Conservation (phyloP, 257 asterid genomes). For the Jacaranda mimosifolia region DNA sequence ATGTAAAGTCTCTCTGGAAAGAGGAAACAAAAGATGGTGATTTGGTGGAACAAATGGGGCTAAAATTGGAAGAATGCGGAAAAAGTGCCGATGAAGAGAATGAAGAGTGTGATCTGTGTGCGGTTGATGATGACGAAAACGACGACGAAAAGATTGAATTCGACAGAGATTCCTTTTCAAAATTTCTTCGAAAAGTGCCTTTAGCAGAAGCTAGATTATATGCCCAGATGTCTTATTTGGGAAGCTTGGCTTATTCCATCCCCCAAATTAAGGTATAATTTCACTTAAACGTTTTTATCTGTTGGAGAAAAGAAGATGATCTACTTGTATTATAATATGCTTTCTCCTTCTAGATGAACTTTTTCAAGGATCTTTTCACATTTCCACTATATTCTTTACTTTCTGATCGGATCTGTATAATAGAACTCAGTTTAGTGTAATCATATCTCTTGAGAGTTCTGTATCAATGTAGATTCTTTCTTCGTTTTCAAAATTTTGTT, state of each 20-base stretch:
- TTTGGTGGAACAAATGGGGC: slow-evolving; percentile 44
- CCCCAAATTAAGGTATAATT: slow-evolving; percentile 80
- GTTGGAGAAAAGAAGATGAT: background rate
- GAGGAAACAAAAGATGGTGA: slow-evolving; percentile 42
- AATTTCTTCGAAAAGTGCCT: slow-evolving; percentile 78
- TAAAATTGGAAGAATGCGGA: slow-evolving; percentile 39
- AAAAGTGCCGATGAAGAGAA: slow-evolving; percentile 37
- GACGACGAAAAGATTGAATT: slow-evolving; percentile 60
- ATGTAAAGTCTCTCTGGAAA: slow-evolving; percentile 66
- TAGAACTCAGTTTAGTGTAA: background rate
- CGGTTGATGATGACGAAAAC: slow-evolving; percentile 56
- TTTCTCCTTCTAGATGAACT: background rate
- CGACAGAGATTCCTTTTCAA: slow-evolving; percentile 75
- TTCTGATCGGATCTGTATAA: background rate
- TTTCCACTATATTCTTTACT: background rate
- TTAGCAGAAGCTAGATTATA: slow-evolving; percentile 82
- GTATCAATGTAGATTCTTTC: background rate
- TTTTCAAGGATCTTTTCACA: too few species aligned
- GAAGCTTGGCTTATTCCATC: slow-evolving; percentile 84
- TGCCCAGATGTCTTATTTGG: slow-evolving; percentile 83
- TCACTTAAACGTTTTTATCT: background rate
- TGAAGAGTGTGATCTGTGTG: slow-evolving; percentile 62
- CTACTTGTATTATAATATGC: background rate
- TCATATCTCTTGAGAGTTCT: background rate
- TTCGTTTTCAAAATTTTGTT: background rate